Evolutionary conservation across 2,329 filamentous ascomycete genomes (phyloP).

Genomic region (Dryadomyces quercivorus): DNA sequence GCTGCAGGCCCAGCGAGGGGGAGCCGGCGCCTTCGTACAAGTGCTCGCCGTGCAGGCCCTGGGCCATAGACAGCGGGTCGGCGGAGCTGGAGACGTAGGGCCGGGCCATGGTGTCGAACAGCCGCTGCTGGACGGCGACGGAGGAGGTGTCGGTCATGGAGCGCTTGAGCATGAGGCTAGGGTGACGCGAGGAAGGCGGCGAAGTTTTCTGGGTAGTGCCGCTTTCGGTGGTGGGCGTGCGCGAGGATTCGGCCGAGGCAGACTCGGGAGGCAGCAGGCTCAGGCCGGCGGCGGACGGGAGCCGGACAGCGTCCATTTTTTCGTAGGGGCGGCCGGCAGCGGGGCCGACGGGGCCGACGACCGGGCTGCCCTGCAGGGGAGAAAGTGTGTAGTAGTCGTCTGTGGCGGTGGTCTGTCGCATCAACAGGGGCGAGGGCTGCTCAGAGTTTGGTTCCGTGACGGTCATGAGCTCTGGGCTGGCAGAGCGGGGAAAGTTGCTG

Average conservation of each 20-base stretch:
- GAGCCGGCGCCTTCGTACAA: neutral
- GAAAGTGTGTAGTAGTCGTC: neutral
- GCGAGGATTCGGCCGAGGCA: conserved; percentile 39
- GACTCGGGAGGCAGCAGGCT: conserved; percentile 20
- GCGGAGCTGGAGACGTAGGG: conserved; percentile 48
- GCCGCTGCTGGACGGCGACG: conserved; percentile 64
- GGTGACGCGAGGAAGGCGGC: conserved; percentile 46
- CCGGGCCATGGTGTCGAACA: conserved; percentile 74
- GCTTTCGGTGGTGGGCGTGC: conserved; percentile 44
- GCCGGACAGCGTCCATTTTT: neutral
- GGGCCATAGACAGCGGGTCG: neutral
- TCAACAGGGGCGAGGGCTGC: conserved; percentile 12
- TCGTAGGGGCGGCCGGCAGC: neutral
- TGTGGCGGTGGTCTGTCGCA: neutral
- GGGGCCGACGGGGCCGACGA: neutral
- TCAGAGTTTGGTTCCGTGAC: neutral
- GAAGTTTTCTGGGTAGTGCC: conserved; percentile 36
- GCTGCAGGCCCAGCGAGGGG: conserved; percentile 14
- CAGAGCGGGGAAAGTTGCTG: conserved; percentile 51
- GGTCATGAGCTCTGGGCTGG: conserved; percentile 34
- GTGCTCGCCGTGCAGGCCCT: neutral
- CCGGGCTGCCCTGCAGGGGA: neutral
- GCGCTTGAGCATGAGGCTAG: conserved; percentile 55
- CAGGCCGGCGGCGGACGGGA: neutral
- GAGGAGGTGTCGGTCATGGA: conserved; percentile 77